phyloP scores from a whole-genome alignment of 306 rosid genomes.

The Chamaecrista fasciculata region DNA sequence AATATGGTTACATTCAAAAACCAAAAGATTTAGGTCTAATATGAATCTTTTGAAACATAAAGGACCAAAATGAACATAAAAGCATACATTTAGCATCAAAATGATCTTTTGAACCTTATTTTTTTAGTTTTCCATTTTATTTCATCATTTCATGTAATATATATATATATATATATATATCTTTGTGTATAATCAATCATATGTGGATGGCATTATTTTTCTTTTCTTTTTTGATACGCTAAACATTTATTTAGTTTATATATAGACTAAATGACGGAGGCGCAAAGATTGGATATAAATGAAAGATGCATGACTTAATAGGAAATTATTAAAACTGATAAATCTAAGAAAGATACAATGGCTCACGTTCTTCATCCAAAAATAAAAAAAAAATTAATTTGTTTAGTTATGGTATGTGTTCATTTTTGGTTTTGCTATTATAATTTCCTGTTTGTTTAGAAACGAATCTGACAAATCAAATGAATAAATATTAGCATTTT shows the following conservation, averaged over 20 bases:
- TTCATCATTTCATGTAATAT: no score
- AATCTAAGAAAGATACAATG: not conserved
- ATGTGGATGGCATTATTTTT: no score
- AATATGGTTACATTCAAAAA: no score
- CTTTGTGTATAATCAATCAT: no score
- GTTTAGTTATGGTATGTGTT: not conserved
- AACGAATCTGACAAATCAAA: not conserved
- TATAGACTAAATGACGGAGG: not conserved
- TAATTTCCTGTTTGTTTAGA: not conserved
- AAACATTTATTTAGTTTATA: not conserved
- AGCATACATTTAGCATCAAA: no score
- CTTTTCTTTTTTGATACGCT: no score
- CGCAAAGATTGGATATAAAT: not conserved
- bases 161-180: no score
- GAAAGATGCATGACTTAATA: not conserved
- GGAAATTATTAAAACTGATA: not conserved
- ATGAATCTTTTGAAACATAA: no score
- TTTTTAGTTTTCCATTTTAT: no score
- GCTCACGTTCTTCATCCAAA: not conserved
- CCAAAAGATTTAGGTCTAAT: no score
- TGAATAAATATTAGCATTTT: not conserved
- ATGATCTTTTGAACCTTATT: no score
- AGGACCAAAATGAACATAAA: no score
- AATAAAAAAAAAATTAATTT: not conserved
- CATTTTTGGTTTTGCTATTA: not conserved